A percentile compares a stretch with the other conserved stretches of the same genome.
phyloP scores from a whole-genome alignment of 371 early-diverging fungal genomes.

The Cokeromyces recurvatus region DNA sequence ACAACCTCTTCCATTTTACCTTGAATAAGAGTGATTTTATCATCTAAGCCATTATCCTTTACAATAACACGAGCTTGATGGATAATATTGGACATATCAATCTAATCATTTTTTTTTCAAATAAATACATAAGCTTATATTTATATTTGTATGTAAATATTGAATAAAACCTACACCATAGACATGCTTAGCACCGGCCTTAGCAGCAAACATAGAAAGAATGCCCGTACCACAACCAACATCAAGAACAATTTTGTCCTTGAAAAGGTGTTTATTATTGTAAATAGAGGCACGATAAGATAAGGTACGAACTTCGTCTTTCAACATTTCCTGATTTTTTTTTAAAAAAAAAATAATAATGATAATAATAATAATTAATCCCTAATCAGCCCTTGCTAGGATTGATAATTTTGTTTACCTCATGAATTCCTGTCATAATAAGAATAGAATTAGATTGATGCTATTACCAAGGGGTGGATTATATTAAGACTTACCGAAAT shows the following conservation, averaged over 20 bases:
- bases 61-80: conserved; percentile 88
- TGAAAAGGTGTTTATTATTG: conserved; percentile 91
- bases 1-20: conserved; percentile 95
- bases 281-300: conserved; percentile 91
- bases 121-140: no score
- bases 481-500: conserved; percentile 68
- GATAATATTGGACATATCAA: conserved; percentile 97
- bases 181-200: conserved; percentile 89
- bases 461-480: not conserved
- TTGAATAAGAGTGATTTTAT: conserved; percentile 83
- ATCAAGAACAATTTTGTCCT: conserved; percentile 96
- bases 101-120: conserved; percentile 23
- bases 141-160: no score
- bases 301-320: conserved; percentile 94
- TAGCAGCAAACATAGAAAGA: conserved; percentile 97
- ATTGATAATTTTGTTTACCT: conserved; percentile 33
- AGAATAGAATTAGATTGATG: conserved; percentile 18
- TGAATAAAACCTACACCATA: conserved; percentile 82
- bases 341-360: conserved; percentile 12
- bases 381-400: no score
- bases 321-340: conserved; percentile 93
- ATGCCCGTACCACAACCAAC: conserved; percentile 98
- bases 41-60: conserved; percentile 79
- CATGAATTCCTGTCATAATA: conserved; percentile 45
- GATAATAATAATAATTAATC: not conserved